Base-by-base conservation (phyloP, 1,139 yeast genomes). In the Candida pseudoviswanathii region DNA sequence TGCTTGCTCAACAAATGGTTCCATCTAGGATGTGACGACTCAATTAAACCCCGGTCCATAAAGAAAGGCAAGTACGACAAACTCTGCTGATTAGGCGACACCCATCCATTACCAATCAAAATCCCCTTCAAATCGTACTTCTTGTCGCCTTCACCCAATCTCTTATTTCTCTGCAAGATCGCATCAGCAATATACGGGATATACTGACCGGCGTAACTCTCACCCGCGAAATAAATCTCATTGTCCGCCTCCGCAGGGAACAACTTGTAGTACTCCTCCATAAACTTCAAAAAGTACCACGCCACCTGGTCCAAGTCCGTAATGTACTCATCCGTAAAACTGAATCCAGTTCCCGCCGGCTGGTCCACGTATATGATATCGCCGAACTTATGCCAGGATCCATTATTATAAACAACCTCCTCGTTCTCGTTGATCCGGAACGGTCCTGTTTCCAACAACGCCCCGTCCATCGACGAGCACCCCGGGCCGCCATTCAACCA, bases 401-500 rank as follows among this genome's bases (percentile, higher is more conserved):
- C 97, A 3, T 75, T 64, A 65, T 91, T 91, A 53, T 70, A 69
- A 5, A 77, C 67, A 5, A 79, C 78, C 48, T 80, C 63, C 2
- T 74, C 70, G 8, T 78, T 65, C 0, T 66, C 57, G 53, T 73
- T 67, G 21, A 91, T 76, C 51, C 97, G 73, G 51, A 91, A 81
- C 0, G 99, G 98, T 0, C 99, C 99, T 2, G 85, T 71, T 65
- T 95, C 99, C 82, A 94, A 83, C 54, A 94, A 66, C 0, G 97
- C 97, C 2, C 99, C 99, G 67, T 94, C 99, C 95, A 94, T 84
- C 0, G 97, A 90, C 2, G 97, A 90, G 65, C 99, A 94, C 0
- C 99, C 99, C 0, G 96, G 96, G 0, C 96, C 96, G 41, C 99
- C 99, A 66, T 95, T 94, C 30, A 94, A 77, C 99, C 99, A 94